phyloP scores from a whole-genome alignment of 345 rosid species.

The Cardamine occulta region DNA sequence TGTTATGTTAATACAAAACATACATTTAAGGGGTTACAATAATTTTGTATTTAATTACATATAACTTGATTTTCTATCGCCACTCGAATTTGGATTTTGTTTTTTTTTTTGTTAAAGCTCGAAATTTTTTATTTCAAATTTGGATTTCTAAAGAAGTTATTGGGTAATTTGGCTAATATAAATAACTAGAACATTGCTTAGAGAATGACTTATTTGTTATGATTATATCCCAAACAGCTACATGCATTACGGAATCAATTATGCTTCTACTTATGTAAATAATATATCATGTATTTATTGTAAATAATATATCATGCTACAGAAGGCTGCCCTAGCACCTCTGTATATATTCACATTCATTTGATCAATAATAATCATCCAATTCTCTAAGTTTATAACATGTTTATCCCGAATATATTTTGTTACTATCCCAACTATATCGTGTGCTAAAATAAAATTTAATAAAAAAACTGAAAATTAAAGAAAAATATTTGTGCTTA shows the following conservation, averaged over 20 bases:
- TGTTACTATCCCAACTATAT: neutral
- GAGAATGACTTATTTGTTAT: neutral
- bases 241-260: too few species aligned
- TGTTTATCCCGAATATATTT: neutral
- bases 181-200: neutral
- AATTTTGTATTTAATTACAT: neutral
- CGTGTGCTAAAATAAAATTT: neutral
- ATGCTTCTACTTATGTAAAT: too few species aligned
- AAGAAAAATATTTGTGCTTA: neutral
- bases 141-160: neutral
- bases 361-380: too few species aligned
- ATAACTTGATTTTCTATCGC: neutral
- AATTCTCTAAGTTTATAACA: too few species aligned
- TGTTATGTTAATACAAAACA: constrained; percentile 23
- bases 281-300: too few species aligned
- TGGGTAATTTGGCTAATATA: neutral
- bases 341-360: too few species aligned
- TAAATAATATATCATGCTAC: too few species aligned
- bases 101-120: too few species aligned
- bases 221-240: neutral
- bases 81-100: neutral
- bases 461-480: too few species aligned
- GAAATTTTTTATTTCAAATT: neutral
- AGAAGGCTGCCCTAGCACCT: too few species aligned
- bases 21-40: neutral